Base-by-base conservation (phyloP, 495 filamentous ascomycete genomes). In the Daldinia decipiens region DNA sequence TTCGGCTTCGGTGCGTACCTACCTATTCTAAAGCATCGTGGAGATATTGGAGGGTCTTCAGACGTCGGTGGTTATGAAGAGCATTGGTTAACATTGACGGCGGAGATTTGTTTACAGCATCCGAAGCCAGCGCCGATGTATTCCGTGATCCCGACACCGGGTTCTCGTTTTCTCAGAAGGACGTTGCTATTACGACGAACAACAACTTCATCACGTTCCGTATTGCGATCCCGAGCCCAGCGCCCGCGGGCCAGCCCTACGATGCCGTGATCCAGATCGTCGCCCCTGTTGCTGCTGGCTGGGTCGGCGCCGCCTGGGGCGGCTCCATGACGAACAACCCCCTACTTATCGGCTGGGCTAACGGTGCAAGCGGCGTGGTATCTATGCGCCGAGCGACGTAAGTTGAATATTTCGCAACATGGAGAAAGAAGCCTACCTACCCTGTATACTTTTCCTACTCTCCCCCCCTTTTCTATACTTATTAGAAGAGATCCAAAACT, bases 61-160 rank as follows among this genome's bases (percentile, higher is more conserved):
- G 29, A 17, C 56, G 2, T 13, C 26, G 5, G 15, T 26, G 8
- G n/a, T 15, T 21, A 24, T 31, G 2, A 65, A 51, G 17, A 4
- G 29, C 31, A 0, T 36, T 36, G 40, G 55, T 29, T 72, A 65
- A 72, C 60, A 45, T 57, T 21, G 55, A 6, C 51, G 53, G 26
- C 26, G 40, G 34, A 19, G 24, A 26, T 27, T 6, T 45, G 50
- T 15, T 11, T 43, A 40, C 38, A 75, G 70, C 47, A 1, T 67
- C 69, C 13, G 55, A 74, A 52, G 38, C 64, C 2, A 47, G 32
- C 59, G 76, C 76, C 59, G 77, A 76, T 24, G 59, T 80, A 9
- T 79, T 79, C 73, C 71, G 67, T 3, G 84, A 87, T 52, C 61
- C 79, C 12, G 82, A 85, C 59, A 87, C 84, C 0, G 84, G 84